These are phyloP conservation scores for Prunus kanzakura DNA, from an alignment of 306 rosid species.

Conservation along the genomic window DNA sequence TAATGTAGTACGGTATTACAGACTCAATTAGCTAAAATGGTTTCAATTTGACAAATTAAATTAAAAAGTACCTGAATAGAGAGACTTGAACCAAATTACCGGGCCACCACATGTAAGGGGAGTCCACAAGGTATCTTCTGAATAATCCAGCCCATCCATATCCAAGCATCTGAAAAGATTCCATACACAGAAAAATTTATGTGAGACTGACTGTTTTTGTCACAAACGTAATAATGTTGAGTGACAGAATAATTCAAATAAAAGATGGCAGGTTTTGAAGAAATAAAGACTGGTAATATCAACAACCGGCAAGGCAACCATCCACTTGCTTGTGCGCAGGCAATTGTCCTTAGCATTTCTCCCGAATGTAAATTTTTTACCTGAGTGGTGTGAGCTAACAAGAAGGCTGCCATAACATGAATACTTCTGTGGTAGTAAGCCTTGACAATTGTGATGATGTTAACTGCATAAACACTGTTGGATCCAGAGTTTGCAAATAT, in stretches of 20 bases:
- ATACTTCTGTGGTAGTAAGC: slow-evolving; percentile 24
- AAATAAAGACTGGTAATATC: too few species aligned
- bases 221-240: too few species aligned
- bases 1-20: too few species aligned
- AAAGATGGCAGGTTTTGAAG: too few species aligned
- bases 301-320: too few species aligned
- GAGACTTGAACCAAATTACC: slow-evolving; percentile 34
- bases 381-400: slow-evolving; percentile 36
- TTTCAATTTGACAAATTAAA: not conserved
- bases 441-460: slow-evolving; percentile 32
- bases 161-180: slow-evolving; percentile 34
- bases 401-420: slow-evolving; percentile 25
- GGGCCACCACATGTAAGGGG: slow-evolving; percentile 52
- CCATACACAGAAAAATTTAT: too few species aligned
- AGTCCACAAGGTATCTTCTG: slow-evolving; percentile 39
- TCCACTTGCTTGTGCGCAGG: too few species aligned
- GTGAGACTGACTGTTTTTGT: too few species aligned
- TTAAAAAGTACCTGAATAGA: slow-evolving; percentile 30
- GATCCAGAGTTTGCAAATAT: slow-evolving; percentile 38
- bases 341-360: too few species aligned
- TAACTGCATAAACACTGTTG: slow-evolving; percentile 25
- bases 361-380: not conserved
- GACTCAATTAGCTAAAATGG: not conserved
- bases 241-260: too few species aligned
- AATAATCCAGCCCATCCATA: slow-evolving; percentile 49